A percentile compares a stretch with the other conserved stretches of the same genome.
Evolutionary conservation across 352 stramenopile genomes (phyloP).

Genomic region (Globisporangium echinulatum): DNA sequence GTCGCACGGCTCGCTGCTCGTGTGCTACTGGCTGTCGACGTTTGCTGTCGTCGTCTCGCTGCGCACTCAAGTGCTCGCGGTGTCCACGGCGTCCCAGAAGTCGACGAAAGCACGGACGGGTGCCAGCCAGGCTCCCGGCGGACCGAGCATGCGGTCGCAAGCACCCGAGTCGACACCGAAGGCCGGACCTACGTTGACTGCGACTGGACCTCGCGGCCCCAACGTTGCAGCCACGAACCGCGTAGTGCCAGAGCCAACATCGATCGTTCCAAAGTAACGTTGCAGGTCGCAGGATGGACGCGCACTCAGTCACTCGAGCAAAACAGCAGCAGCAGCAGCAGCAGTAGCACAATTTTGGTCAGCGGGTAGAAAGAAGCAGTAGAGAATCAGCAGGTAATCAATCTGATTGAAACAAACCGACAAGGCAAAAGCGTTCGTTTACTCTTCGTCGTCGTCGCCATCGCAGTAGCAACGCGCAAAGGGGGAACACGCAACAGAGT

Average conservation of each 20-base stretch:
- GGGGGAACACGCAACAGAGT: conserved; percentile 42
- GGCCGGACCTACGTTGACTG: background rate
- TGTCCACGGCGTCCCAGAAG: conserved; percentile 5
- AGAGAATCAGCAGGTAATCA: no score
- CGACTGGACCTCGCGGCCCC: background rate
- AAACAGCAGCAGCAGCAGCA: no score
- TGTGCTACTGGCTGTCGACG: conserved; percentile 54
- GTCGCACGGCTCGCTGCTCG: conserved; percentile 37
- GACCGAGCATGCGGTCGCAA: conserved; percentile 6
- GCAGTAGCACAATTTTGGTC: background rate
- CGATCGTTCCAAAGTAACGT: conserved; percentile 3
- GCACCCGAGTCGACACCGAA: conserved; percentile 5
- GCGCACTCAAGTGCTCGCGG: conserved; percentile 4
- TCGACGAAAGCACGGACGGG: conserved; percentile 8
- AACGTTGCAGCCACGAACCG: background rate
- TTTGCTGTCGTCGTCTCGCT: conserved; percentile 12
- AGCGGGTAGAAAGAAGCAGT: background rate
- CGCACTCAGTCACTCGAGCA: no score
- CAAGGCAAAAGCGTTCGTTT: conserved; percentile 1
- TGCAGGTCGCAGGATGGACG: no score
- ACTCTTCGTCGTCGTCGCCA: background rate
- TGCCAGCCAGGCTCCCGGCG: background rate
- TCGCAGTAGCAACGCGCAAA: background rate
- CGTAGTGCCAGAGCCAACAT: conserved; percentile 3
- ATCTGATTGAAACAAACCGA: no score